Evolutionary conservation across 371 early-diverging fungal genomes (phyloP).

Genomic region (Phascolomyces articulosus): DNA sequence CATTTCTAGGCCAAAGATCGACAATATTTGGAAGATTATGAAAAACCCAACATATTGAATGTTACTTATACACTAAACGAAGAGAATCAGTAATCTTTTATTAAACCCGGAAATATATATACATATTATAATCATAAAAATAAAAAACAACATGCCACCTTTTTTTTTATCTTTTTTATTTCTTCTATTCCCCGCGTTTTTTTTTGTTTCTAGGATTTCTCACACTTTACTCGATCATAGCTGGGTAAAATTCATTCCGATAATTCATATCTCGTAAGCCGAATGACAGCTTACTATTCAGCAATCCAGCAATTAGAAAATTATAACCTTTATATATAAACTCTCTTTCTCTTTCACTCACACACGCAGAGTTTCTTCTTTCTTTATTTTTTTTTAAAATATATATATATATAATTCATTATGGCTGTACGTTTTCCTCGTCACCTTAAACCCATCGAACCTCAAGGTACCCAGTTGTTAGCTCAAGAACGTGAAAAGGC

Average conservation of each 20-base stretch:
- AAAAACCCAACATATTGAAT: slow-evolving; percentile 39
- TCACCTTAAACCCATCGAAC: slow-evolving; percentile 55
- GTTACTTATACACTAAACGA: slow-evolving; percentile 23
- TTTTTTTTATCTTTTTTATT: background rate
- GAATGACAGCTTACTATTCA: slow-evolving; percentile 1
- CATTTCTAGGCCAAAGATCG: slow-evolving; percentile 22
- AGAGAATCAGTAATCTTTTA: background rate
- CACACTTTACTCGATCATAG: background rate
- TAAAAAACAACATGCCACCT: slow-evolving; percentile 2
- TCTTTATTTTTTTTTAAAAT: too few species aligned
- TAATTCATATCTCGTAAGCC: slow-evolving; percentile 12
- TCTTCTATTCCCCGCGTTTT: background rate
- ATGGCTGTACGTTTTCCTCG: slow-evolving; percentile 46
- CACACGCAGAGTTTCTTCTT: slow-evolving; percentile 15
- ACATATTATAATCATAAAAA: background rate
- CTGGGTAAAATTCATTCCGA: slow-evolving; percentile 7
- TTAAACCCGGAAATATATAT: too few species aligned
- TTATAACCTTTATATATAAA: background rate
- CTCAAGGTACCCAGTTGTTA: slow-evolving; percentile 52
- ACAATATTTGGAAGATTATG: slow-evolving; percentile 36
- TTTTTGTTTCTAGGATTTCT: background rate
- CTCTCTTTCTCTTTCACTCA: background rate
- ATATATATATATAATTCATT: background rate
- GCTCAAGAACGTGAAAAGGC: slow-evolving; percentile 42
- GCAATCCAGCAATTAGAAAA: too few species aligned